A percentile compares a stretch with the other conserved stretches of the same genome.
phyloP scores from a whole-genome alignment of 768 basidiomycete species.

The Leccinum ochraceum region DNA sequence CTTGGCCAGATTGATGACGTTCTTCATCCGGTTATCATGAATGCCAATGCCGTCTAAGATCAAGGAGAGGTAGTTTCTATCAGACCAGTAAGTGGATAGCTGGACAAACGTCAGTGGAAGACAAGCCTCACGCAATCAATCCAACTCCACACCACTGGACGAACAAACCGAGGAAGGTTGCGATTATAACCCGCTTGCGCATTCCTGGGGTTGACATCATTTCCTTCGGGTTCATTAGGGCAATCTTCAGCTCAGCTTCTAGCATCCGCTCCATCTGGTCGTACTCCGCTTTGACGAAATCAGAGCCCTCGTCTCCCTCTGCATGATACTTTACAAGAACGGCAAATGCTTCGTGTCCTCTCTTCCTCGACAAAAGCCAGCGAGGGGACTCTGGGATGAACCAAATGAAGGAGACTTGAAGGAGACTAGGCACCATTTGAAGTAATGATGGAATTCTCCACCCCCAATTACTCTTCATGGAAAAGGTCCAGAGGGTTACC shows the following conservation, averaged over 20 bases:
- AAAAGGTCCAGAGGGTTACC: neutral
- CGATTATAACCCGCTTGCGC: conserved; percentile 17
- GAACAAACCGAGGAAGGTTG: conserved; percentile 12
- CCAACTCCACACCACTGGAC: conserved; percentile 14
- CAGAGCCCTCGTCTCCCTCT: conserved; percentile 41
- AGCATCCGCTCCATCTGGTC: conserved; percentile 57
- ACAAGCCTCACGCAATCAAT: conserved; percentile 10
- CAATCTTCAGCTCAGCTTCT: conserved; percentile 25
- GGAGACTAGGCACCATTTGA: neutral
- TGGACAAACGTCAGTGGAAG: neutral
- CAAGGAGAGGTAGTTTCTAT: conserved; percentile 14
- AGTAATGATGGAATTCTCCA: neutral
- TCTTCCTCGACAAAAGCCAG: neutral
- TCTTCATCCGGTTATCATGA: conserved; percentile 18
- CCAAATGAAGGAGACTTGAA: neutral
- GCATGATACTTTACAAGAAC: neutral
- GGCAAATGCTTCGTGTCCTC: neutral
- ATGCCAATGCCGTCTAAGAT: conserved; percentile 18
- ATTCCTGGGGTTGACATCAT: conserved; percentile 11
- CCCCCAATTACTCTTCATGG: neutral
- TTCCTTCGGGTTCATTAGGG: neutral
- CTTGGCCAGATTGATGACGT: conserved; percentile 13
- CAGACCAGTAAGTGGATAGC: neutral
- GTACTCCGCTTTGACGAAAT: conserved; percentile 59
- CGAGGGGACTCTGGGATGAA: neutral